A percentile compares a stretch with the other conserved stretches of the same genome.
Evolutionary conservation across 176 grass and related monocot species (phyloP).

Genomic region (Ampelocalamus luodianensis): DNA sequence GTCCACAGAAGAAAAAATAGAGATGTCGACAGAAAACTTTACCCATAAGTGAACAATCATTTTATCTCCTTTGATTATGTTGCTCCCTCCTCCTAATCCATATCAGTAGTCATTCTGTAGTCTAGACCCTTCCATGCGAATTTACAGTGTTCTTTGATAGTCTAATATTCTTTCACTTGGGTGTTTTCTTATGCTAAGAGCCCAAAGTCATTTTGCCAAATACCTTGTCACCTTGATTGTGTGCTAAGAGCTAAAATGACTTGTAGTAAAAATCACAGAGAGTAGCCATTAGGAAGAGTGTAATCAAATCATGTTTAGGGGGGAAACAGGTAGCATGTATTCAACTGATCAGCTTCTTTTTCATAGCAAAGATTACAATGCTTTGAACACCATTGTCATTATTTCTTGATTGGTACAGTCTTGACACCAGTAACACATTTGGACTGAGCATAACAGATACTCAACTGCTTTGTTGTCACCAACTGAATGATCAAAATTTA

Average conservation of each 20-base stretch:
- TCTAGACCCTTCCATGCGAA: background rate
- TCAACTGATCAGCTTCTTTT: background rate
- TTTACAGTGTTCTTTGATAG: background rate
- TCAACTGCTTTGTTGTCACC: background rate
- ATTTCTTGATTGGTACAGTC: constrained; percentile 33
- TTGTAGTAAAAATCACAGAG: background rate
- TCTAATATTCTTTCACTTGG: background rate
- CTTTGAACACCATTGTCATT: background rate
- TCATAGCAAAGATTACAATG: background rate
- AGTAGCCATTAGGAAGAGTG: background rate
- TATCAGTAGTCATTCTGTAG: no score
- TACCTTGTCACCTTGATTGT: background rate
- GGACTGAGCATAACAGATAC: background rate
- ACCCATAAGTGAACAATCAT: no score
- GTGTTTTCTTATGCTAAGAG: background rate
- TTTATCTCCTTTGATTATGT: no score
- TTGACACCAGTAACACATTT: background rate
- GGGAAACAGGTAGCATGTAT: background rate
- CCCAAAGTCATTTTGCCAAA: background rate
- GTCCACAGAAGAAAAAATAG: no score
- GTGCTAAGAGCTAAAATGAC: background rate
- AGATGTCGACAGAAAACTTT: no score
- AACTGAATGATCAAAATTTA: constrained; percentile 26
- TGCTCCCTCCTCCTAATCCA: no score
- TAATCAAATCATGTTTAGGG: background rate